Base-by-base conservation (phyloP, 176 grass and related monocot genomes). In the Tillandsia fasciculata region DNA sequence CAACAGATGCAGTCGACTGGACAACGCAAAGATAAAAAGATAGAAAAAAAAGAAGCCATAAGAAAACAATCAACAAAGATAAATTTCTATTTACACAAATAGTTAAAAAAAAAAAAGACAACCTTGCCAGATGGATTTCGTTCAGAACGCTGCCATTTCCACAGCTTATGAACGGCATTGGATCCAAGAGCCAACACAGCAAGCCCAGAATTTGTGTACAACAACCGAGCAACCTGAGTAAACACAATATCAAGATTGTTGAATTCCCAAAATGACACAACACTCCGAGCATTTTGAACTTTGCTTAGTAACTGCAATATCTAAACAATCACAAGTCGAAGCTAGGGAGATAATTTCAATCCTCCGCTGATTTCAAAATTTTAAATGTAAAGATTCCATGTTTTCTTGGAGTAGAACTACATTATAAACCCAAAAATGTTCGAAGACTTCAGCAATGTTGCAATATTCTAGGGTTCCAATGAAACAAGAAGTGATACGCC, bases 121-220 rank as follows among this genome's bases (percentile, higher is more conserved):
- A 99, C 94, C 90, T 99, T 99, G 86, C 89, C 89, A 71, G 69
- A 84, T 70, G 94, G 94, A 79, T 99, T 93, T 74, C 87, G 86
- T 2, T 99, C 94, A 75, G 76, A 87, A 28, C 90, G 82, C 57
- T 78, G 84, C 89, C 89, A 99, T 84, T 99, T 99, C 94, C 94
- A 99, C 69, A 99, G 73, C 80, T 99, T 99, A 89, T 99, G 94
- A 79, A 86, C 74, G 69, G 94, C 94, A 81, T 99, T 99, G 14
- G 84, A 93, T 14, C 84, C 84, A 58, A 99, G 89, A 73, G 87
- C 87, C 75, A 99, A 85, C 49, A 93, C 73, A 67, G 94, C 82
- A 67, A 99, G 11, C 51, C 94, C 94, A 17, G 71, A 85, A 86
- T 93, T 99, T 67, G 94, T 99, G 81, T 93, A 99, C 57, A 99